phyloP scores from a whole-genome alignment of 192 early-diverging fungal genomes.

The Dimargaris xerosporica region DNA sequence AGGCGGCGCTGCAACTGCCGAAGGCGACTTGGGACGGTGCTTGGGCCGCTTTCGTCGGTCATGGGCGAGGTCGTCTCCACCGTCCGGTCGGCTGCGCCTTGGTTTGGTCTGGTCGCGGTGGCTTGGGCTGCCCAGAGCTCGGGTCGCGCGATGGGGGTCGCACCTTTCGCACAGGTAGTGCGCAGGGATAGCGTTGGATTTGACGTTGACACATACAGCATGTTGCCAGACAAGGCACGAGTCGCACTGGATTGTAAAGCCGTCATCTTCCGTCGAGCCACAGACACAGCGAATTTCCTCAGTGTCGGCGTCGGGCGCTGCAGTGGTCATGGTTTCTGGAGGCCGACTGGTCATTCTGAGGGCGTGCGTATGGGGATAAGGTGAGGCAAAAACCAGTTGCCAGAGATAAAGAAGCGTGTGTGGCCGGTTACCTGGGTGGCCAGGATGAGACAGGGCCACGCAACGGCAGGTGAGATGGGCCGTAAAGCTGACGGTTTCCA shows the following conservation, averaged over 20 bases:
- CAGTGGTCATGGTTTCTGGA: not conserved
- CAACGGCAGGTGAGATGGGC: not conserved
- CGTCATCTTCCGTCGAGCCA: slow-evolving; percentile 78
- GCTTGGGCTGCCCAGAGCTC: not conserved
- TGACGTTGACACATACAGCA: slow-evolving; percentile 61
- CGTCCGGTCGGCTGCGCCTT: slow-evolving; percentile 11
- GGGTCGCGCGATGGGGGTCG: slow-evolving; percentile 35
- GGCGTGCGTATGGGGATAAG: not conserved
- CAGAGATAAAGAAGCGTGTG: not conserved
- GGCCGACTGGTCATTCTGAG: not conserved
- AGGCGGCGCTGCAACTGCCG: not conserved
- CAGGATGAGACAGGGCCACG: not conserved
- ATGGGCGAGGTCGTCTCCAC: slow-evolving; percentile 10
- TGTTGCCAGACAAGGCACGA: slow-evolving; percentile 93
- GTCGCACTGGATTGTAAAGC: slow-evolving; percentile 94
- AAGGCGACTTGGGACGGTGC: slow-evolving; percentile 3
- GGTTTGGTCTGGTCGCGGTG: not conserved
- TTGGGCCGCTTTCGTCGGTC: slow-evolving; percentile 17
- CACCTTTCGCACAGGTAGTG: slow-evolving; percentile 77
- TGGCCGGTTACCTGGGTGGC: not conserved
- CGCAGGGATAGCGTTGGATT: slow-evolving; percentile 62
- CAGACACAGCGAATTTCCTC: slow-evolving; percentile 95
- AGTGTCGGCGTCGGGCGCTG: slow-evolving; percentile 41
- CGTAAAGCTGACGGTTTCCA: not conserved
- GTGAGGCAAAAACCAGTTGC: not conserved